Evolutionary conservation across 2,329 filamentous ascomycete genomes (phyloP).

Genomic region (Penicillium sp.): DNA sequence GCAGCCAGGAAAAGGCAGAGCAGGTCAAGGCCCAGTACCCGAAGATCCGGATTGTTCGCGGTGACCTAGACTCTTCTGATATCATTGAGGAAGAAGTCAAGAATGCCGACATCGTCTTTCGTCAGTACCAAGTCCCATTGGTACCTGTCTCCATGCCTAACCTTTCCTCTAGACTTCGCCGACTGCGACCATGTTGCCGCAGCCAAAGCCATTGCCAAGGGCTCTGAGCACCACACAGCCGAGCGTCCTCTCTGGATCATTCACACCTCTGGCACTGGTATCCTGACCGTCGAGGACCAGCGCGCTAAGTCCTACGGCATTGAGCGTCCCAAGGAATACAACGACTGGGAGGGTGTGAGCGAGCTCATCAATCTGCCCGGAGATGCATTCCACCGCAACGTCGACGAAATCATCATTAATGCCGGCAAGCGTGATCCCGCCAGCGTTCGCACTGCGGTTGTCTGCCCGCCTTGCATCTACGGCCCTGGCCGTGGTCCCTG

Average conservation of each 20-base stretch:
- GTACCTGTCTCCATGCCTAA: not conserved
- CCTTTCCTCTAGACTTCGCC: conserved; percentile 33
- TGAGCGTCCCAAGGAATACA: conserved; percentile 43
- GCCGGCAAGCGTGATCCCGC: conserved; percentile 25
- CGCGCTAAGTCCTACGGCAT: conserved; percentile 40
- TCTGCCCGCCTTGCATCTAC: conserved; percentile 44
- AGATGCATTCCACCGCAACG: conserved; percentile 40
- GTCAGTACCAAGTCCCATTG: conserved; percentile 27
- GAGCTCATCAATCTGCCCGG: conserved; percentile 44
- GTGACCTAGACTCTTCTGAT: conserved; percentile 43
- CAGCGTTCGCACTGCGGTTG: conserved; percentile 38
- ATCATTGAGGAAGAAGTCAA: conserved; percentile 44
- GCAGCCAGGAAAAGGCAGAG: conserved; percentile 44
- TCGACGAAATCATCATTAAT: conserved; percentile 41
- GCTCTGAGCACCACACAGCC: conserved; percentile 35
- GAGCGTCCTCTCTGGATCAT: conserved; percentile 42
- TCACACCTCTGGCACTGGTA: conserved; percentile 47
- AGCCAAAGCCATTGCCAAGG: conserved; percentile 42
- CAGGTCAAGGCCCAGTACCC: conserved; percentile 41
- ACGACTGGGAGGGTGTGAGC: conserved; percentile 46
- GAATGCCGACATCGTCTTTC: conserved; percentile 48
- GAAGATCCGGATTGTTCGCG: conserved; percentile 41
- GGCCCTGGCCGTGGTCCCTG: conserved; percentile 38
- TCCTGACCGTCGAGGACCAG: conserved; percentile 44
- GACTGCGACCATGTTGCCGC: conserved; percentile 45